Evolutionary conservation across 495 filamentous ascomycete species (phyloP).

Genomic region (Penicillium antarcticum): DNA sequence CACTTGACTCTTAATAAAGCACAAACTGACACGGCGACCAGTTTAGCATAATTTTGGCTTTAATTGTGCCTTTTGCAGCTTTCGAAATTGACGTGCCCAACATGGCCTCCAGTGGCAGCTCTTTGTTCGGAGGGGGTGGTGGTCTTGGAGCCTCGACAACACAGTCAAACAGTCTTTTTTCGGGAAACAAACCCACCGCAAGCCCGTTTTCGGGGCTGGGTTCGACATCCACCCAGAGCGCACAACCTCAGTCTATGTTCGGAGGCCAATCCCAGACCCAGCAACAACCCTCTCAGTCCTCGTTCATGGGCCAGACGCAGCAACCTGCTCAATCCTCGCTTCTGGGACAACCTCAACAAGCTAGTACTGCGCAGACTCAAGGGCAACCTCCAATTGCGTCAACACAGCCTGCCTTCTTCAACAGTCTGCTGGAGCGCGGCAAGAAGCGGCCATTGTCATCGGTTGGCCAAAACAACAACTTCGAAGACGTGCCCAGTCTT

Average conservation of each 20-base stretch:
- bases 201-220: constrained; percentile 11
- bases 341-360: constrained; percentile 29
- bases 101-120: constrained; percentile 28
- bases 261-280: constrained; percentile 30
- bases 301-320: constrained; percentile 29
- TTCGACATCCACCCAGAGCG: constrained; percentile 18
- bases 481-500: constrained; percentile 53
- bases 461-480: constrained; percentile 35
- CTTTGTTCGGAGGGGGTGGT: constrained; percentile 35
- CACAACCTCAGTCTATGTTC: constrained; percentile 27
- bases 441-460: constrained; percentile 46
- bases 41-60: too few species aligned
- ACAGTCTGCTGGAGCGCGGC: constrained; percentile 78
- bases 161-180: constrained; percentile 31
- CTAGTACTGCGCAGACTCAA: constrained; percentile 13
- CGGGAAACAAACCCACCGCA: constrained; percentile 27
- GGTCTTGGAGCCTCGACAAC: constrained; percentile 29
- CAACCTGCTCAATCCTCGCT: constrained; percentile 28
- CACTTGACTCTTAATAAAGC: not conserved
- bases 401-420: constrained; percentile 72
- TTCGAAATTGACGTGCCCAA: not conserved
- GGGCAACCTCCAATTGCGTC: constrained; percentile 23
- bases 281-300: constrained; percentile 31
- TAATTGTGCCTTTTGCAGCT: not conserved
- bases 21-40: not conserved